These are phyloP conservation scores for Chlamydomonas asymmetrica DNA, from an alignment of 139 green algal species.

Conservation along the genomic window DNA sequence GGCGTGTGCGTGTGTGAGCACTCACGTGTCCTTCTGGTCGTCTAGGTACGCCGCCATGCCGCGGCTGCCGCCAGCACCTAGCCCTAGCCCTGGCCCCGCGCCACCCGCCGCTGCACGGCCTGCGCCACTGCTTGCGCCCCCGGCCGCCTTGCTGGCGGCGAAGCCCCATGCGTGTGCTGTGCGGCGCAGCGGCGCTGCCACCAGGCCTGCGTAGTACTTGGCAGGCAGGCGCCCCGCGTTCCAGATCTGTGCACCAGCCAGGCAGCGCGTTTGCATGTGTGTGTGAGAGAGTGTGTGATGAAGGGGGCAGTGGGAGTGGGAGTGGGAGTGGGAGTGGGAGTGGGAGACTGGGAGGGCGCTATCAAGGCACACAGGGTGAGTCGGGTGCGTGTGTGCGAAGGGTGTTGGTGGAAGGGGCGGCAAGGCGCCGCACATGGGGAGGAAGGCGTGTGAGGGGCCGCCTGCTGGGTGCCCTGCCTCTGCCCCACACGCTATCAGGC, in stretches of 20 bases:
- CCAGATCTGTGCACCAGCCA: too few species aligned
- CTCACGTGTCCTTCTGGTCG: conserved; percentile 38
- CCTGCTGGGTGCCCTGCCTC: too few species aligned
- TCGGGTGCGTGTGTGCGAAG: too few species aligned
- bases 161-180: conserved; percentile 60
- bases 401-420: too few species aligned
- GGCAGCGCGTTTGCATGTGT: background rate
- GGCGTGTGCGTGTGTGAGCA: background rate
- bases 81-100: background rate
- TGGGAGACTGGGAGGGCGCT: too few species aligned
- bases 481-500: too few species aligned
- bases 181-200: conserved; percentile 37
- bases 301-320: too few species aligned
- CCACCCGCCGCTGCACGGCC: background rate
- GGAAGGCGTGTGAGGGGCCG: too few species aligned
- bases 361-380: too few species aligned
- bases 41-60: conserved; percentile 38
- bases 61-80: background rate
- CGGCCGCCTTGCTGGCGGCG: background rate
- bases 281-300: background rate
- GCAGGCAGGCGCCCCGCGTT: conserved; percentile 20
- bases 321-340: too few species aligned
- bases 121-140: background rate
- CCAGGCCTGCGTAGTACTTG: conserved; percentile 57
- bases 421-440: too few species aligned